Conservation (phyloP, 2,329 filamentous ascomycete genomes). For the Monilinia fructigena region DNA sequence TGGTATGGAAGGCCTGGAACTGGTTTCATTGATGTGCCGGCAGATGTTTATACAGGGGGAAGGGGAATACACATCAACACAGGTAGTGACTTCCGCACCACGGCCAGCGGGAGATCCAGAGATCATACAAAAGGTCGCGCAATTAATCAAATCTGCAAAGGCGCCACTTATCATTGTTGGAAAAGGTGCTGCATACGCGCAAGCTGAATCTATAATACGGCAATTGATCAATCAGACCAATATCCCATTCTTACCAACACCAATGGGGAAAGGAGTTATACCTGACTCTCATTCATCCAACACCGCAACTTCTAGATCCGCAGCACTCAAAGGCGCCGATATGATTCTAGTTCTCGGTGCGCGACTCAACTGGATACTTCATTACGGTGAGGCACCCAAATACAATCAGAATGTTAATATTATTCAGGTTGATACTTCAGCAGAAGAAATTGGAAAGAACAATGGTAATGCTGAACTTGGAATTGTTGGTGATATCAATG, state of each 20-base stretch:
- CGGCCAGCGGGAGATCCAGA: slow-evolving; percentile 47
- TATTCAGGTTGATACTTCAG: slow-evolving; percentile 54
- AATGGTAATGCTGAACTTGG: slow-evolving; percentile 48
- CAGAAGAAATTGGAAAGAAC: slow-evolving; percentile 55
- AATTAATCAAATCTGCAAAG: slow-evolving; percentile 49
- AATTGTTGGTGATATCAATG: slow-evolving; percentile 51
- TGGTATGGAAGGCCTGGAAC: slow-evolving; percentile 55
- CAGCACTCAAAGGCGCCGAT: slow-evolving; percentile 53
- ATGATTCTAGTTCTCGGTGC: slow-evolving; percentile 55
- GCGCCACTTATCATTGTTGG: slow-evolving; percentile 54
- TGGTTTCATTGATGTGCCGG: slow-evolving; percentile 54
- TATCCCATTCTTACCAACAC: slow-evolving; percentile 56
- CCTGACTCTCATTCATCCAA: slow-evolving; percentile 54
- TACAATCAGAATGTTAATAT: slow-evolving; percentile 51
- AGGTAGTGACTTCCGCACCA: slow-evolving; percentile 43
- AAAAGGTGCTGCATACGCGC: slow-evolving; percentile 55
- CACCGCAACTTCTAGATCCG: slow-evolving; percentile 52
- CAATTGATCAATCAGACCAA: slow-evolving; percentile 48
- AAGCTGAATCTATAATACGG: slow-evolving; percentile 48
- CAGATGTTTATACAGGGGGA: slow-evolving; percentile 54
- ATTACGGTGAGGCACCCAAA: slow-evolving; percentile 55
- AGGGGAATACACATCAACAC: slow-evolving; percentile 31
- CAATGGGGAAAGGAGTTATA: slow-evolving; percentile 59
- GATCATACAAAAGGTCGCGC: slow-evolving; percentile 44
- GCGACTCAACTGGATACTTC: slow-evolving; percentile 58